A percentile compares a stretch with the other conserved stretches of the same genome.
Conservation (phyloP, 768 basidiomycete genomes). For the Candolleomyces aberdarensis region DNA sequence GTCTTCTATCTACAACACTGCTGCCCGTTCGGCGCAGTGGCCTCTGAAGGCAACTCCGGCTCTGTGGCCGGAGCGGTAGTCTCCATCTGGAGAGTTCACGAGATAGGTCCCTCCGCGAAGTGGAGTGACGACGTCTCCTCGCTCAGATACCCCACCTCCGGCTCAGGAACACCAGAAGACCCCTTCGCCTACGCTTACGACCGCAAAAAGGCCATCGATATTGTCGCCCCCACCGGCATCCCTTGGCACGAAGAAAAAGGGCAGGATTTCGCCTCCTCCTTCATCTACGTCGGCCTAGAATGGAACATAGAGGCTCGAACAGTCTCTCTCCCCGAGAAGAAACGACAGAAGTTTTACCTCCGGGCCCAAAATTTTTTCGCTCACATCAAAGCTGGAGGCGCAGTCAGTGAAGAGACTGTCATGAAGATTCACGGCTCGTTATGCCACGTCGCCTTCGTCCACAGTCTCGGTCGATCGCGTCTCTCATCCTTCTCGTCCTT, state of each 20-base stretch:
- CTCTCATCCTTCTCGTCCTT: conserved; percentile 21
- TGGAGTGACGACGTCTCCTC: conserved; percentile 20
- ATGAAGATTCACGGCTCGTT: conserved; percentile 28
- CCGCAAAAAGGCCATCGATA: conserved; percentile 26
- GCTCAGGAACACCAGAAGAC: background rate
- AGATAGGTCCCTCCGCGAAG: conserved; percentile 11
- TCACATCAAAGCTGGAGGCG: background rate
- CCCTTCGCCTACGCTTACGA: background rate
- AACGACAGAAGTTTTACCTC: conserved; percentile 23
- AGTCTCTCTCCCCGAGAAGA: conserved; percentile 26
- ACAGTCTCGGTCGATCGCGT: conserved; percentile 25
- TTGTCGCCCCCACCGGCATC: conserved; percentile 20
- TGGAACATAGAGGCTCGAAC: conserved; percentile 29
- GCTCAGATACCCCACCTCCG: conserved; percentile 1
- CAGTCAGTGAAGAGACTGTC: conserved; percentile 21
- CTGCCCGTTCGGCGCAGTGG: conserved; percentile 15
- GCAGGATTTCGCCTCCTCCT: conserved; percentile 19
- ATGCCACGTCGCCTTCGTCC: conserved; percentile 30
- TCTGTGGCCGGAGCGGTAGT: conserved; percentile 10
- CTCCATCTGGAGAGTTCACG: conserved; percentile 7
- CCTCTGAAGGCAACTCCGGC: conserved; percentile 17
- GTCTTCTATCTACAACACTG: conserved; percentile 26
- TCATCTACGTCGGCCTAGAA: conserved; percentile 35
- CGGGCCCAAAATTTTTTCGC: background rate
- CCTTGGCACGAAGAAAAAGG: conserved; percentile 33